phyloP scores from a whole-genome alignment of 1,139 yeast genomes.

The Pneumocystis oryctolagi region DNA sequence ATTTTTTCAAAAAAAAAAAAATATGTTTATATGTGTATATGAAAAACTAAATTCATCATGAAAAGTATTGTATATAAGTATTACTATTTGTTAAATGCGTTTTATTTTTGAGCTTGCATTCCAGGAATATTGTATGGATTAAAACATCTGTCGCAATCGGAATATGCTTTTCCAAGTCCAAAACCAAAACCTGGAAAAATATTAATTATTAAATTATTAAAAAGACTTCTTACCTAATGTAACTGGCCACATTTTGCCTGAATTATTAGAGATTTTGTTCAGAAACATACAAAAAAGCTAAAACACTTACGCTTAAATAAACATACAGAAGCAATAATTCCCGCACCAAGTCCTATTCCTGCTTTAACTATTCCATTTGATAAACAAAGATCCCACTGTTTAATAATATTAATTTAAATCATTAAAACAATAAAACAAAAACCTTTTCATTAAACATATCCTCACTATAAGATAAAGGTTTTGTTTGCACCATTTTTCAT shows the following conservation, averaged over 20 bases:
- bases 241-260: conserved; percentile 14
- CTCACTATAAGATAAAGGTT: conserved; percentile 23
- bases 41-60: neutral
- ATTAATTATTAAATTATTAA: neutral
- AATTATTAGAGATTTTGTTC: neutral
- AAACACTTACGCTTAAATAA: conserved; percentile 48
- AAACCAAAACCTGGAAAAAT: conserved; percentile 13
- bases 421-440: conserved; percentile 16
- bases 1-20: neutral
- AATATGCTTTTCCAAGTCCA: conserved; percentile 13
- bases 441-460: conserved; percentile 63
- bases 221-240: neutral
- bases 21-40: neutral
- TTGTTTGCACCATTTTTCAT: neutral
- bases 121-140: conserved; percentile 11
- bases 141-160: conserved; percentile 12
- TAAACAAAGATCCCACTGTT: conserved; percentile 84
- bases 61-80: neutral
- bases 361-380: conserved; percentile 90
- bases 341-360: conserved; percentile 95
- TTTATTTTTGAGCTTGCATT: neutral
- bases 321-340: conserved; percentile 84
- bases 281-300: neutral
- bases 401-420: neutral
- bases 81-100: neutral